Percentiles rank a stretch among this genome's conserved stretches.
These are phyloP conservation scores for Solanum pennellii DNA, from an alignment of 257 asterid genomes.

Conservation along the genomic window DNA sequence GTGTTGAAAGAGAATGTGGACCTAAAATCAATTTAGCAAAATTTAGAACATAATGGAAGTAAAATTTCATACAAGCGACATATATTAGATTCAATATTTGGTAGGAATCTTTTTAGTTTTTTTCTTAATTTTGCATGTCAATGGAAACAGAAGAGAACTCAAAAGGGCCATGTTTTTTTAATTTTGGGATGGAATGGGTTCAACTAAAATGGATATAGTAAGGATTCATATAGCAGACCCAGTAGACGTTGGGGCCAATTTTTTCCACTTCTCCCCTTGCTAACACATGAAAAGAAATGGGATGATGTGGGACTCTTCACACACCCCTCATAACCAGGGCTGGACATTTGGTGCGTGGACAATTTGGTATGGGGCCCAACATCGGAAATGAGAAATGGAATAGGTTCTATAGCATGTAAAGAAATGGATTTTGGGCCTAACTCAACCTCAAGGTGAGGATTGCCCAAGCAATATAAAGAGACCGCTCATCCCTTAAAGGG, in stretches of 20 bases:
- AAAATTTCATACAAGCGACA: not conserved
- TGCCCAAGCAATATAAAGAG: too few species aligned
- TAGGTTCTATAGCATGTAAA: too few species aligned
- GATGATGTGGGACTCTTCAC: not conserved
- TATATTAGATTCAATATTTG: not conserved
- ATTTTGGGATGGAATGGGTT: not conserved
- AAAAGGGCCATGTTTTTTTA: not conserved
- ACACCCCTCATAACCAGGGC: not conserved
- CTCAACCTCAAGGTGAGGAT: too few species aligned
- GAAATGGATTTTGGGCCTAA: too few species aligned
- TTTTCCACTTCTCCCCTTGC: not conserved
- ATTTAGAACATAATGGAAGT: not conserved
- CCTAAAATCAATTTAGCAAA: not conserved
- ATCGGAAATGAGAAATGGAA: too few species aligned
- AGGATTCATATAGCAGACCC: not conserved
- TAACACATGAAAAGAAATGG: not conserved
- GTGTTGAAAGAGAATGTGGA: not conserved
- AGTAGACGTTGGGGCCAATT: not conserved
- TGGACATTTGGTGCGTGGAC: not conserved
- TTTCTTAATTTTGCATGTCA: not conserved
- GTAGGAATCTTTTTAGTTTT: not conserved
- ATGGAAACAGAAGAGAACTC: not conserved
- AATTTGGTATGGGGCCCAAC: not conserved
- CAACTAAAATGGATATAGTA: not conserved
- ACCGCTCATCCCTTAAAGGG: too few species aligned